Conservation (phyloP, 805 yeast species). For the Cyberlindnera galapagoensis region DNA sequence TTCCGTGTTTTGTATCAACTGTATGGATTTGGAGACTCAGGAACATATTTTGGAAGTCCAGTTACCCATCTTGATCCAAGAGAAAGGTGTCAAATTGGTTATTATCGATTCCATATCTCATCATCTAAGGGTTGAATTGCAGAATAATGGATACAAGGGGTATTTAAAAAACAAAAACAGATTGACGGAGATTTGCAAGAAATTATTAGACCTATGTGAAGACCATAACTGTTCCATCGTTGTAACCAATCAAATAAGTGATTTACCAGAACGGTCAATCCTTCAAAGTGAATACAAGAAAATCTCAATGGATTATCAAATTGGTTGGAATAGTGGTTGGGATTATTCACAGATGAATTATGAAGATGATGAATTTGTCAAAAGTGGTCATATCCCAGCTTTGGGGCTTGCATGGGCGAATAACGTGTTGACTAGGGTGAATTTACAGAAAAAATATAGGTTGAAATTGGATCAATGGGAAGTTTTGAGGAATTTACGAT, state of each 20-base stretch:
- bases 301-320: conserved; percentile 51
- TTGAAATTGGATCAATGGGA: conserved; percentile 17
- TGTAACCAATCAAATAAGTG: conserved; percentile 77
- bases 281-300: conserved; percentile 19
- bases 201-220: conserved; percentile 43
- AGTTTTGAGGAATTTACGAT: conserved; percentile 28
- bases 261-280: conserved; percentile 33
- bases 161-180: conserved; percentile 33
- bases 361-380: conserved; percentile 2
- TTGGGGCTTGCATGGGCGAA: conserved; percentile 52
- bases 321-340: conserved; percentile 78
- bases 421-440: conserved; percentile 42
- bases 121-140: conserved; percentile 62
- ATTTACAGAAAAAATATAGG: conserved; percentile 36
- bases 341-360: conserved; percentile 23
- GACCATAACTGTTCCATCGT: conserved; percentile 52
- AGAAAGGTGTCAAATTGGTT: conserved; percentile 42
- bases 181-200: conserved; percentile 36
- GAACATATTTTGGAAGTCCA: conserved; percentile 68
- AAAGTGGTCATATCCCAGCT: conserved; percentile 41
- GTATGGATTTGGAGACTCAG: conserved; percentile 64
- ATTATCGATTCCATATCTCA: conserved; percentile 82
- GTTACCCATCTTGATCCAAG: conserved; percentile 49
- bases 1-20: conserved; percentile 47
- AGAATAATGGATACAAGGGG: conserved; percentile 16